Base-by-base conservation (phyloP, 768 basidiomycete genomes). In the Rhodotorula graminis region DNA sequence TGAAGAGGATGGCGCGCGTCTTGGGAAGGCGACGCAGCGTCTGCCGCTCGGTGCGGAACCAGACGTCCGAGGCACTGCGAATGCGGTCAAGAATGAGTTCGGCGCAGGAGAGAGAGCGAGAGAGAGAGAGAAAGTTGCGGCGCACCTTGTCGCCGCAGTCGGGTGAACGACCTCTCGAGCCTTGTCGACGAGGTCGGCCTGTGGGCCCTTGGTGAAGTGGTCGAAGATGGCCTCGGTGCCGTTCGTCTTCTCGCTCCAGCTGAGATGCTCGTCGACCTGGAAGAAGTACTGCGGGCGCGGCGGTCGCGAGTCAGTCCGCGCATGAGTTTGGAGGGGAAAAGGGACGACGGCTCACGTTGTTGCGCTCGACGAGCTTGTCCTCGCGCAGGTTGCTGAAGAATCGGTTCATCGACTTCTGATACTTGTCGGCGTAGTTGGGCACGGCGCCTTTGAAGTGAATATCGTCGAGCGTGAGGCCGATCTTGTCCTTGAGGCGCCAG, bases 401-500 rank as follows among this genome's bases (percentile, higher is more conserved):
- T 62, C 88, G 85, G 73, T 85, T 86, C 82, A 90, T 84, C 76
- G 87, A 88, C 44, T 80, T 81, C 69, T 89, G 84, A 47, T 90
- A 83, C 79, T 86, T 88, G 72, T 86, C 85, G 78, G 78, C 80
- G 88, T 89, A 90, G 80, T 86, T 86, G 27, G 90, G 89, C 52
- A 91, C 90, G 77, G 87, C 82, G 40, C 90, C 90, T 40, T 84
- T 83, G 66, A 82, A 80, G 80, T 91, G 90, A 56, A 91, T 90
- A 65, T 90, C 87, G 65, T 90, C 87, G 50, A 91, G 82, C 31
- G 87, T 83, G 76, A 87, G 82, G 14, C 90, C 91, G 65, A 89
- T 85, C 82, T 91, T 91, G 81, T 91, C 89, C 73, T 84, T 79
- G 81, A 91, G 84, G 27, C 89, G 84, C 90, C 90, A 91, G 72